A percentile compares a stretch with the other conserved stretches of the same genome.
Evolutionary conservation across 75 land plant species (phyloP).

Genomic region (Cunninghamia lanceolata): DNA sequence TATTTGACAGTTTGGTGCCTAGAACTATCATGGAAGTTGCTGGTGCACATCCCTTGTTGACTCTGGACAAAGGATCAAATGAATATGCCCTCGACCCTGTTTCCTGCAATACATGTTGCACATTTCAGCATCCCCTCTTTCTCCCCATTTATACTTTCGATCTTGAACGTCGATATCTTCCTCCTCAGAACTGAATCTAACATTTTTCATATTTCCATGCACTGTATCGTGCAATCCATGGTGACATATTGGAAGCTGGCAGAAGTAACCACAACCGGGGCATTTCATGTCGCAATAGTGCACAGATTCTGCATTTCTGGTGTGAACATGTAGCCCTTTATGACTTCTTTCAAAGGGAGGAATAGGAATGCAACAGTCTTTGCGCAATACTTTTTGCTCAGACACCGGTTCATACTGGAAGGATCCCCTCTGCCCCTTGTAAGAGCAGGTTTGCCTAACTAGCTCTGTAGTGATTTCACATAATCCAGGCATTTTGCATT

Average conservation of each 20-base stretch:
- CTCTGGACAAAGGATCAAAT: constrained; percentile 19
- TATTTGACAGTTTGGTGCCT: constrained; percentile 23
- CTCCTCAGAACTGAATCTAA: no score
- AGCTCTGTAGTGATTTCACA: constrained; percentile 27
- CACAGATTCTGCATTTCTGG: constrained; percentile 20
- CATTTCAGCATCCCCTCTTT: no score
- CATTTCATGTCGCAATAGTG: constrained; percentile 28
- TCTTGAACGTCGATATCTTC: no score
- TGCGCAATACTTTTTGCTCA: constrained; percentile 23
- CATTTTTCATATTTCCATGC: constrained; percentile 21
- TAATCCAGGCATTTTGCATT: constrained; percentile 22
- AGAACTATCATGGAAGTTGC: constrained; percentile 20
- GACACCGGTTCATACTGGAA: constrained; percentile 33
- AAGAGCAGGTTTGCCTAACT: constrained; percentile 18
- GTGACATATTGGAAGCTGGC: constrained; percentile 28
- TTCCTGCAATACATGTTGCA: no score
- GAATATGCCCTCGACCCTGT: constrained; percentile 28
- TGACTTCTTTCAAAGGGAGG: constrained; percentile 8
- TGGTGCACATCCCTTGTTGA: constrained; percentile 18
- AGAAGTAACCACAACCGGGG: constrained; percentile 29
- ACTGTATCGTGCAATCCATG: constrained; percentile 26
- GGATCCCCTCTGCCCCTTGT: constrained; percentile 13
- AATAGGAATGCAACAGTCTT: constrained; percentile 25
- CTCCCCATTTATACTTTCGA: no score
- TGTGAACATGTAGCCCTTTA: constrained; percentile 23